Conservation (phyloP, 2,329 filamentous ascomycete species). For the Chaetomium strumarium region DNA sequence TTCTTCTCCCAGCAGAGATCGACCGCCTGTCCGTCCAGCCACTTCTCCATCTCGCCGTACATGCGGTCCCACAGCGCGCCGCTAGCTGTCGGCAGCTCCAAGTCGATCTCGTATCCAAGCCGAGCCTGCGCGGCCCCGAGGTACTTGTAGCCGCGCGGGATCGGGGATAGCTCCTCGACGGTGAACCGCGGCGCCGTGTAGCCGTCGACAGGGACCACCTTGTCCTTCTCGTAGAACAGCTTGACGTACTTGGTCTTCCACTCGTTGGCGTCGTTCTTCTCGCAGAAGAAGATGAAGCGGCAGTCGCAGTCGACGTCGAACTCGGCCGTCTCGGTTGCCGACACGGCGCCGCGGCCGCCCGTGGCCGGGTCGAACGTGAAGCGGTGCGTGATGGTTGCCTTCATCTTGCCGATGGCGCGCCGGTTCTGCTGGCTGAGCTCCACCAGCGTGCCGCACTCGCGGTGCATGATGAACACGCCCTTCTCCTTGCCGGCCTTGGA, state of each 20-base stretch:
- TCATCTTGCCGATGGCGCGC: slow-evolving; percentile 48
- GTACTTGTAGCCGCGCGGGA: slow-evolving; percentile 42
- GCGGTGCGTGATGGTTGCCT: slow-evolving; percentile 48
- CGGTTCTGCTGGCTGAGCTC: slow-evolving; percentile 35
- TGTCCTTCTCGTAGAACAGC: slow-evolving; percentile 46
- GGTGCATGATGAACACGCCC: slow-evolving; percentile 53
- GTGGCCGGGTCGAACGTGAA: slow-evolving; percentile 29
- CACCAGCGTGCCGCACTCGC: slow-evolving; percentile 44
- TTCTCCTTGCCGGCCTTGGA: slow-evolving; percentile 45
- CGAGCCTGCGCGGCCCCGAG: slow-evolving; percentile 42
- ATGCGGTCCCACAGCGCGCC: slow-evolving; percentile 33
- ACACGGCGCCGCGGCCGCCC: neutral
- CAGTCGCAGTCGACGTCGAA: slow-evolving; percentile 48
- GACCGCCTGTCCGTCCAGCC: slow-evolving; percentile 31
- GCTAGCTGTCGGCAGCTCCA: slow-evolving; percentile 36
- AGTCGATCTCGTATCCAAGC: slow-evolving; percentile 40
- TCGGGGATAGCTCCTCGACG: slow-evolving; percentile 33
- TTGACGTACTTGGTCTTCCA: slow-evolving; percentile 43
- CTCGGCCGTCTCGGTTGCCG: slow-evolving; percentile 27
- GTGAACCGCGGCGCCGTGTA: slow-evolving; percentile 34
- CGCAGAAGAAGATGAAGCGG: slow-evolving; percentile 44
- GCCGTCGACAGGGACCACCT: slow-evolving; percentile 41
- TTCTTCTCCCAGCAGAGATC: slow-evolving; percentile 23
- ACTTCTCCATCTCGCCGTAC: slow-evolving; percentile 39
- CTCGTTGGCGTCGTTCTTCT: slow-evolving; percentile 25